Percentiles rank a stretch among this genome's conserved stretches.
Evolutionary conservation across 345 rosid genomes (phyloP).

Genomic region (Euphorbia tirucalli): DNA sequence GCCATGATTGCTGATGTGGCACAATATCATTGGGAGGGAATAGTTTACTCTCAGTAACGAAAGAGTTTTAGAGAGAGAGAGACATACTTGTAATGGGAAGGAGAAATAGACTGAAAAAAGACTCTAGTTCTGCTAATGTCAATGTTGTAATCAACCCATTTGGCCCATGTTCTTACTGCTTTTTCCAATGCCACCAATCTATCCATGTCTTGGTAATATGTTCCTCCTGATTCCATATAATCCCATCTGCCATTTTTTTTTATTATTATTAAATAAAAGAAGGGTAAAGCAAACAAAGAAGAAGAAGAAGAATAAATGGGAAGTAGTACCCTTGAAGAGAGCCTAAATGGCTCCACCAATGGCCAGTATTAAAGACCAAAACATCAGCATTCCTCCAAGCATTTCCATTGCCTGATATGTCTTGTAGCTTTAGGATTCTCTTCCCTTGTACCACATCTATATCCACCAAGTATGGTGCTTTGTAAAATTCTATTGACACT

Average conservation of each 20-base stretch:
- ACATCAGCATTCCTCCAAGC: conserved; percentile 69
- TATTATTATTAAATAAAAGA: too few relatives aligned
- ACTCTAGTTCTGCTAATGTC: conserved; percentile 56
- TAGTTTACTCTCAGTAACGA: too few relatives aligned
- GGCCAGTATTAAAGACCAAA: conserved; percentile 84
- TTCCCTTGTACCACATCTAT: conserved; percentile 68
- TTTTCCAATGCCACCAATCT: conserved; percentile 70
- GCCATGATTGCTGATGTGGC: too few relatives aligned
- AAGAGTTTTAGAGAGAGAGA: conserved; percentile 17
- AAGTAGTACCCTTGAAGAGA: conserved; percentile 61
- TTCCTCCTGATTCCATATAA: conserved; percentile 73
- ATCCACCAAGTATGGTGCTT: conserved; percentile 87
- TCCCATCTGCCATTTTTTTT: conserved; percentile 93
- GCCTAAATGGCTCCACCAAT: conserved; percentile 92
- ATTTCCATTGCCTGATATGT: conserved; percentile 66
- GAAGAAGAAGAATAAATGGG: neutral
- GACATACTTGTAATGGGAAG: conserved; percentile 75
- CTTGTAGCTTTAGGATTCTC: conserved; percentile 63
- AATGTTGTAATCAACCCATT: conserved; percentile 61
- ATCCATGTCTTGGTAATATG: conserved; percentile 77
- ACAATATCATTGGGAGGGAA: too few relatives aligned
- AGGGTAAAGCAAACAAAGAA: too few relatives aligned
- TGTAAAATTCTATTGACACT: conserved; percentile 56
- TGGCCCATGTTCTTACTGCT: conserved; percentile 82
- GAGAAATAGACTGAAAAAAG: conserved; percentile 83